Percentiles rank a stretch among this genome's conserved stretches.
These are phyloP conservation scores for Dactylellina haptotyla DNA, from an alignment of 2,329 filamentous ascomycete species.

Conservation along the genomic window DNA sequence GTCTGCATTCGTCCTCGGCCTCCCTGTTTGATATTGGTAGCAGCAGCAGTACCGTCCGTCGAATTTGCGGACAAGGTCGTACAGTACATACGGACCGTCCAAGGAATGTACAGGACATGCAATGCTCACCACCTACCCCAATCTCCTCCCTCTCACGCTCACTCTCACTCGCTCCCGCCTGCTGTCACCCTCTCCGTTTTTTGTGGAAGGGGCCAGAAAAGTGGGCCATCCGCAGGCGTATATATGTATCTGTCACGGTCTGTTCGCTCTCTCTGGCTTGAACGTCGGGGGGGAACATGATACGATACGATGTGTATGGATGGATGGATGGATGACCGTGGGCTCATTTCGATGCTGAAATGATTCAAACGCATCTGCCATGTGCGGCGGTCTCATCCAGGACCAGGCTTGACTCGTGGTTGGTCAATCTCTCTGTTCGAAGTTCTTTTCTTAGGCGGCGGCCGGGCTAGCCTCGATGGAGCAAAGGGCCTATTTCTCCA, in stretches of 20 bases:
- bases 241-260: too few species aligned
- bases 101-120: slow-evolving; percentile 19
- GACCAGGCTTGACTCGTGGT: slow-evolving; percentile 21
- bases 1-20: slow-evolving; percentile 5
- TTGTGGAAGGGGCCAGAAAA: too few species aligned
- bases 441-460: slow-evolving; percentile 26
- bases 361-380: slow-evolving; percentile 4
- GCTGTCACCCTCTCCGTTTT: too few species aligned
- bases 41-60: too few species aligned
- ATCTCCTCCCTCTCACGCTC: slow-evolving; percentile 10
- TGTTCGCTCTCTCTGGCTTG: too few species aligned
- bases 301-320: too few species aligned
- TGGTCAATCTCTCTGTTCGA: slow-evolving; percentile 17
- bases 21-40: slow-evolving; percentile 17
- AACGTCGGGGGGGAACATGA: too few species aligned
- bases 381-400: slow-evolving; percentile 9
- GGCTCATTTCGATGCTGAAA: slow-evolving; percentile 6
- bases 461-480: slow-evolving; percentile 19
- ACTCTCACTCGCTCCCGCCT: not conserved
- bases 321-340: too few species aligned
- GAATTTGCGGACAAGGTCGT: slow-evolving; percentile 33
- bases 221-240: too few species aligned
- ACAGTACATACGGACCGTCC: slow-evolving; percentile 8
- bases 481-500: slow-evolving; percentile 34
- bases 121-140: slow-evolving; percentile 17